Evolutionary conservation across 2,329 filamentous ascomycete species (phyloP).

Genomic region (Colletotrichum sp.): DNA sequence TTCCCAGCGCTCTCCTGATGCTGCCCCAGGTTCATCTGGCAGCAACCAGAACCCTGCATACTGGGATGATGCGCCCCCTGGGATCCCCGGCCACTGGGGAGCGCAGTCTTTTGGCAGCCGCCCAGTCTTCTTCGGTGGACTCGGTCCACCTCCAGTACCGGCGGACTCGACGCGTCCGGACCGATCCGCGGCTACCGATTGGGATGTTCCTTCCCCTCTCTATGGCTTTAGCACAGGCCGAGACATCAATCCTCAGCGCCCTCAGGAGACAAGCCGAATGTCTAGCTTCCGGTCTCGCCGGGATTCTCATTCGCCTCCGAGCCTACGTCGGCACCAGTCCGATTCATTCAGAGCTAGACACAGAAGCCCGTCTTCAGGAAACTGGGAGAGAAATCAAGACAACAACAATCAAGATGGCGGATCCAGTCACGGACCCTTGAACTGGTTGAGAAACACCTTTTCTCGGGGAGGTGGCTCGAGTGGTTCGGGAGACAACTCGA

Average conservation of each 20-base stretch:
- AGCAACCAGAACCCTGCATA: background rate
- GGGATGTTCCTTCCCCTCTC: background rate
- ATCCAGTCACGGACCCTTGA: constrained; percentile 41
- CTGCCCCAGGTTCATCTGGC: background rate
- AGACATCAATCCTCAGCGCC: background rate
- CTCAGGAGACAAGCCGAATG: background rate
- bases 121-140: background rate
- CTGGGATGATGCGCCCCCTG: constrained; percentile 1
- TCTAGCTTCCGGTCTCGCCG: constrained; percentile 32
- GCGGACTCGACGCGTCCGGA: constrained; percentile 2
- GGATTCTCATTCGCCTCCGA: constrained; percentile 43
- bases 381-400: constrained; percentile 28
- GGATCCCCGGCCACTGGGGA: constrained; percentile 8
- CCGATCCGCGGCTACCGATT: background rate
- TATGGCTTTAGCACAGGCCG: background rate
- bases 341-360: constrained; percentile 37
- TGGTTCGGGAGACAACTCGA: constrained; percentile 6
- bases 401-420: constrained; percentile 30
- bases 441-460: constrained; percentile 51
- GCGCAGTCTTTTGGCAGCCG: background rate
- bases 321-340: constrained; percentile 32
- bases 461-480: constrained; percentile 22
- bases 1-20: background rate
- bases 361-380: constrained; percentile 42
- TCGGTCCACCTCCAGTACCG: background rate